Base-by-base conservation (phyloP, 306 rosid species). In the Cajanus cajan region DNA sequence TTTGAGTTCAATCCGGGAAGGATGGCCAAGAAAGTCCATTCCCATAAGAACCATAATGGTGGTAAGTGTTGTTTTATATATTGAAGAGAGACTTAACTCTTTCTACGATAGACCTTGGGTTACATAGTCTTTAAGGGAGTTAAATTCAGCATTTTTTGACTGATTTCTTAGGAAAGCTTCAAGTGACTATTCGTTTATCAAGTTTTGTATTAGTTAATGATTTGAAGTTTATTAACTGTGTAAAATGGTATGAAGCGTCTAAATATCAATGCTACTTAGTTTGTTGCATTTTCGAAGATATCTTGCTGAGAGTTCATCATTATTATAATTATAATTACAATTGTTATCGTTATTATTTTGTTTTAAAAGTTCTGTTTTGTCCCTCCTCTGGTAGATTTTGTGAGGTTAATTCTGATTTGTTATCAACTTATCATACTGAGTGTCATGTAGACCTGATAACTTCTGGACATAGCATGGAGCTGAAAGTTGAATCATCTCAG, bases 1-100 rank as follows among this genome's bases (percentile, higher is more conserved):
- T 81, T 89, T 73, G 47, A 88, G 78, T 89, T 86, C 81, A 83
- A 89, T 50, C 88, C 71, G 40, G 87, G 87, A 15, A 88, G 82
- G 76, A 93, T 89, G 96, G 94, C 91, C 79, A 93, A 84, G 86
- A 93, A 93, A 77, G 80, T 90, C 58, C 88, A 82, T 78, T 62
- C 78, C 13, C 91, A 79, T 43, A 85, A 85, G 85, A 87, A 86
- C 80, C 82, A 73, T 62, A 80, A 72, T 71, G 84, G 85, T 15
- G 94, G 90, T 93, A 82, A 63, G 90, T 80, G 36, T 76, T 79
- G 57, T 16, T 68, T 40, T 77, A 37, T 65, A 51, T 18, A 67
- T 68, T 15, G 22, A 71, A 73, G 4, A 66, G 15, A 65, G 15
- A 15, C 34, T 73, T n/a, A 0, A 24, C 66, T 65, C 50, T 36